These are phyloP conservation scores for Lablab purpureus DNA, from an alignment of 306 rosid species.

Conservation along the genomic window DNA sequence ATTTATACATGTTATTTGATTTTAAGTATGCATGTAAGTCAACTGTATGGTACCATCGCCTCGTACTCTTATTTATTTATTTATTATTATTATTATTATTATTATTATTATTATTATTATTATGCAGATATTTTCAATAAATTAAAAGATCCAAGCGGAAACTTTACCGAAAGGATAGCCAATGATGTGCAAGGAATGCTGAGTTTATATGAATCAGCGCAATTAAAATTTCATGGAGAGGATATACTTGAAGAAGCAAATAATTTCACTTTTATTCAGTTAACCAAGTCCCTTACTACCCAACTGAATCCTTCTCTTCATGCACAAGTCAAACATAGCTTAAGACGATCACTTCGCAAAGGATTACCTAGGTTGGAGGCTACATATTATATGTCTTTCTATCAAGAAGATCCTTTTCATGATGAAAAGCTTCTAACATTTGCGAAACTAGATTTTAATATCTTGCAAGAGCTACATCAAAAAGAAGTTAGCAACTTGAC, in stretches of 20 bases:
- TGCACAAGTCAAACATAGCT: too few relatives aligned
- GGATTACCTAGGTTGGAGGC: too few relatives aligned
- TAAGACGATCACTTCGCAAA: too few relatives aligned
- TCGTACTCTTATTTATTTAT: too few relatives aligned
- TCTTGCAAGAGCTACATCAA: constrained; percentile 53
- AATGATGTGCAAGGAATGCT: constrained; percentile 46
- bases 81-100: too few relatives aligned
- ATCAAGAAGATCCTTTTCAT: constrained; percentile 50
- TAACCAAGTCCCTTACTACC: too few relatives aligned
- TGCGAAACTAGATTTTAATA: constrained; percentile 61
- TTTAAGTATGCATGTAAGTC: too few relatives aligned
- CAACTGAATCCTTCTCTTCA: too few relatives aligned
- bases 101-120: too few relatives aligned
- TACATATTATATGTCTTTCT: constrained; percentile 25
- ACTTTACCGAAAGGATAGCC: background rate
- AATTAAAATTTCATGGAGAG: constrained; percentile 54
- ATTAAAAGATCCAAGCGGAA: background rate
- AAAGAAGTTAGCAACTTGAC: constrained; percentile 46
- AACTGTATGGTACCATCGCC: too few relatives aligned
- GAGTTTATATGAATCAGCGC: constrained; percentile 58
- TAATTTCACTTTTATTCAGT: background rate
- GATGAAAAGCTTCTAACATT: constrained; percentile 43
- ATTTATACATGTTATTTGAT: too few relatives aligned
- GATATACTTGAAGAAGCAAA: constrained; percentile 54
- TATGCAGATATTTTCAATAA: too few relatives aligned